A percentile compares a stretch with the other conserved stretches of the same genome.
Conservation (phyloP, 306 rosid genomes). For the Vicia villosa region DNA sequence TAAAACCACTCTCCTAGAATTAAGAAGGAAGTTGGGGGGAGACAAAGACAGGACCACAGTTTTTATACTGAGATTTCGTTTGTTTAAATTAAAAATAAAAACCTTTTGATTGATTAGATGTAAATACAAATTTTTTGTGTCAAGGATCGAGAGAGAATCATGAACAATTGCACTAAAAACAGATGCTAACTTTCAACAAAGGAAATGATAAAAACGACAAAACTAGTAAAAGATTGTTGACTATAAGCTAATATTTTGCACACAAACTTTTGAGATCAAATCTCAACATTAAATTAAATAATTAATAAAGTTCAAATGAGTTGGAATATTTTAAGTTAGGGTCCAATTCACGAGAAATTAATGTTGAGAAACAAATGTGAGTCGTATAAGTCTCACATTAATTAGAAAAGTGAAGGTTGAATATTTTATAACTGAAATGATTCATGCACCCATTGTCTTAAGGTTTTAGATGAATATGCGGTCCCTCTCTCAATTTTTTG, state of each 20-base stretch:
- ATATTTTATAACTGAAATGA: no score
- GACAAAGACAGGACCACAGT: slow-evolving; percentile 23
- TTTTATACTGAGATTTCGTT: slow-evolving; percentile 22
- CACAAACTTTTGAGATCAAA: no score
- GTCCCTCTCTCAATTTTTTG: no score
- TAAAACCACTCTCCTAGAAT: neutral
- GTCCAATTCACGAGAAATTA: no score
- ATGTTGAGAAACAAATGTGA: no score
- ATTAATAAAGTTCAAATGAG: no score
- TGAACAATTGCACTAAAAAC: slow-evolving; percentile 23
- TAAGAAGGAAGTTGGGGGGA: neutral
- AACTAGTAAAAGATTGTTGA: neutral
- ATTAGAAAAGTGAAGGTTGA: no score
- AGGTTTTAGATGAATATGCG: no score
- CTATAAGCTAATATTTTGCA: neutral
- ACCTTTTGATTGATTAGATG: slow-evolving; percentile 5
- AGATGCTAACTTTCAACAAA: slow-evolving; percentile 4
- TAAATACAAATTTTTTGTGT: neutral
- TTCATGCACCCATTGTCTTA: no score
- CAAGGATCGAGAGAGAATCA: slow-evolving; percentile 37
- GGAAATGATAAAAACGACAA: neutral
- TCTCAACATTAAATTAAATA: no score
- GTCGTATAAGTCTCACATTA: no score
- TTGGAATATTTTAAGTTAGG: no score
- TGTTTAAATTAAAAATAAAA: neutral